Conservation (phyloP, 176 grass and related monocot genomes). For the Triticum monococcum region DNA sequence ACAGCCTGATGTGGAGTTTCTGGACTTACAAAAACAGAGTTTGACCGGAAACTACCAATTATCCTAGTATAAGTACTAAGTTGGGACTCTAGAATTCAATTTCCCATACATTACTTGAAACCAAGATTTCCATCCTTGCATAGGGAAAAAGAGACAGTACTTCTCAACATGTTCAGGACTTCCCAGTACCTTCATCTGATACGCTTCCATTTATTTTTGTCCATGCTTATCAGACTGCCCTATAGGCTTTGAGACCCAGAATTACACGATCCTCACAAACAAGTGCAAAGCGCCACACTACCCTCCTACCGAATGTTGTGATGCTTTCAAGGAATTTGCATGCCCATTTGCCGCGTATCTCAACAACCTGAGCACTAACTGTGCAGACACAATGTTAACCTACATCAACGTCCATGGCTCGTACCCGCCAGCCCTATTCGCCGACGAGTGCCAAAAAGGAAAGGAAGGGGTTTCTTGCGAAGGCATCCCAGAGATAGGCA, state of each 20-base stretch:
- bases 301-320: constrained; percentile 39
- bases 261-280: constrained; percentile 65
- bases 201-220: neutral
- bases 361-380: constrained; percentile 41
- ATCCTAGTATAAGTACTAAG: no score
- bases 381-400: constrained; percentile 22
- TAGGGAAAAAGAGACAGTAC: no score
- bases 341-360: constrained; percentile 41
- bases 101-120: no score
- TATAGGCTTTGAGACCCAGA: constrained; percentile 48
- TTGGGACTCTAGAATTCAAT: no score
- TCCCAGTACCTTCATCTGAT: neutral
- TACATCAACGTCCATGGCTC: no score
- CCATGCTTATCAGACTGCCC: constrained; percentile 46
- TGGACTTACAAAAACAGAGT: neutral
- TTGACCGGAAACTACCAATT: neutral
- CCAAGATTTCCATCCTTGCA: no score
- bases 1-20: neutral
- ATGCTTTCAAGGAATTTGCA: constrained; percentile 54
- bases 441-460: no score
- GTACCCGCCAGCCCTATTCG: no score
- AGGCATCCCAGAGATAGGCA: no score
- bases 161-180: neutral
- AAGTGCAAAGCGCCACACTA: constrained; percentile 61
- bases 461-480: no score